Conservation (phyloP, 192 early-diverging fungal genomes). For the Linnemannia hyalina region DNA sequence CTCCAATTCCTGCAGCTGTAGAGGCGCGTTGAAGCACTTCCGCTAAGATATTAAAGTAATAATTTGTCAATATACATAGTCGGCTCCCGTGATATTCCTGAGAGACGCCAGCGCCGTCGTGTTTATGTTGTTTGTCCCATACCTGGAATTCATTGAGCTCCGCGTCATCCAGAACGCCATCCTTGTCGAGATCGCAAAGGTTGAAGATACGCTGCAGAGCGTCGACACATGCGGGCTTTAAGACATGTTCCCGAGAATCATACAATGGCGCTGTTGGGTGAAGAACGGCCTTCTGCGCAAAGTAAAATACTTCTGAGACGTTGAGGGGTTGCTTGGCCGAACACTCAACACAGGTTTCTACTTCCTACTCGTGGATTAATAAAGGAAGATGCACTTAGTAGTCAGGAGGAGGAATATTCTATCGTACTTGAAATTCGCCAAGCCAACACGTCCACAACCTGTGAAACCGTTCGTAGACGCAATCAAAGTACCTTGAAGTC, state of each 20-base stretch:
- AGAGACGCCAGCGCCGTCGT: neutral
- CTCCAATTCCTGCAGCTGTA: conserved; percentile 96
- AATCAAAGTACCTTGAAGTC: conserved; percentile 87
- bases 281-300: conserved; percentile 99
- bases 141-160: conserved; percentile 98
- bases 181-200: conserved; percentile 95
- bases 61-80: neutral
- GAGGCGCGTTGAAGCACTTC: conserved; percentile 97
- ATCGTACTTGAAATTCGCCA: neutral
- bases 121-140: neutral
- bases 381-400: neutral
- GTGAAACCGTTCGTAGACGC: neutral
- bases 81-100: neutral
- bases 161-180: conserved; percentile 90
- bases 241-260: conserved; percentile 91
- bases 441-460: neutral
- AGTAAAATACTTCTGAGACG: conserved; percentile 99
- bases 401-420: neutral
- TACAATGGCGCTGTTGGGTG: conserved; percentile 98
- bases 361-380: conserved; percentile 71
- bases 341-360: conserved; percentile 99
- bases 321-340: conserved; percentile 96
- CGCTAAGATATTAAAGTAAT: conserved; percentile 59
- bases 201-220: conserved; percentile 95
- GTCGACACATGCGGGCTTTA: conserved; percentile 92